These are phyloP conservation scores for Cadophora gregata DNA, from an alignment of 2,329 filamentous ascomycete genomes.

Conservation along the genomic window DNA sequence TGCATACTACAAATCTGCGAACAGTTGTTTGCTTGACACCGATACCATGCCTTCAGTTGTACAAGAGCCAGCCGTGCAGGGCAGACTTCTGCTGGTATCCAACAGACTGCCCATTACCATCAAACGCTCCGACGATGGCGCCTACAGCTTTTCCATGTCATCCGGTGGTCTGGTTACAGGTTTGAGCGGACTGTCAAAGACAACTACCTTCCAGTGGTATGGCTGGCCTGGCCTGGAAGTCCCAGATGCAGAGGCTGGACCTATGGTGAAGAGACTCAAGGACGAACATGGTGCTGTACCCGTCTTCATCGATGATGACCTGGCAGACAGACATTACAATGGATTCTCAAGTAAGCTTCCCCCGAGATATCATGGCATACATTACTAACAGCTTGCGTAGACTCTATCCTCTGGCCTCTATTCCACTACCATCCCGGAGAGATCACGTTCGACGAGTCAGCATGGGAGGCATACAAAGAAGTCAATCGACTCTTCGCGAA, in stretches of 20 bases:
- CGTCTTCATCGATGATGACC: slow-evolving; percentile 90
- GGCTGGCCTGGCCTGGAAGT: slow-evolving; percentile 96
- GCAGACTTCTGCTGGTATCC: slow-evolving; percentile 79
- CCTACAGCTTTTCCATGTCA: slow-evolving; percentile 94
- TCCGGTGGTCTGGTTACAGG: slow-evolving; percentile 95
- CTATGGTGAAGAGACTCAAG: slow-evolving; percentile 78
- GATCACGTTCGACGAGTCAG: slow-evolving; percentile 95
- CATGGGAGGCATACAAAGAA: slow-evolving; percentile 91
- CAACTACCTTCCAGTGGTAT: slow-evolving; percentile 97
- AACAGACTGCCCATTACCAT: slow-evolving; percentile 97
- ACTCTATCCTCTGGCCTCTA: slow-evolving; percentile 97
- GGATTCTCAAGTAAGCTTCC: slow-evolving; percentile 86
- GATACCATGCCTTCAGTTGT: slow-evolving; percentile 38
- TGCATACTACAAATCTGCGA: neutral
- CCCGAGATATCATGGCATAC: neutral
- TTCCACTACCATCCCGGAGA: slow-evolving; percentile 99
- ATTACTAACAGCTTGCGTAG: slow-evolving; percentile 51
- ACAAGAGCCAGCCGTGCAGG: slow-evolving; percentile 36
- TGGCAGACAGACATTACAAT: slow-evolving; percentile 96
- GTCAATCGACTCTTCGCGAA: slow-evolving; percentile 93
- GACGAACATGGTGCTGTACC: slow-evolving; percentile 89
- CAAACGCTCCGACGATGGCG: slow-evolving; percentile 75
- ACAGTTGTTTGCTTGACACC: neutral
- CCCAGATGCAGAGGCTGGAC: slow-evolving; percentile 78
- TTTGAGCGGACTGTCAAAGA: slow-evolving; percentile 87